phyloP scores from a whole-genome alignment of 2,329 filamentous ascomycete genomes.

The Myriosclerotinia curreyana region DNA sequence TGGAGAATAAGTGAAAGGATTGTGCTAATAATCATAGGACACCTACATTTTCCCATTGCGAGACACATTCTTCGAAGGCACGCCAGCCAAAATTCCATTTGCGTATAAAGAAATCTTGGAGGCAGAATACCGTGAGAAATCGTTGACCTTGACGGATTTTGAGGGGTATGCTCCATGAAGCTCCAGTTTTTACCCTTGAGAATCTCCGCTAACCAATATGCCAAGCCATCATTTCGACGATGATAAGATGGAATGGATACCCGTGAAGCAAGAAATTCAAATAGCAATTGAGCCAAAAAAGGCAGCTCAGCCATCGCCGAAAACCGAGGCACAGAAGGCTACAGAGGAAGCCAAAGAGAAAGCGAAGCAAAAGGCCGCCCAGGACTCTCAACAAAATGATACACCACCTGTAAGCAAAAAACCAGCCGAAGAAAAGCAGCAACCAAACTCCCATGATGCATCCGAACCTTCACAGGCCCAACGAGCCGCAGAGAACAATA shows the following conservation, averaged over 20 bases:
- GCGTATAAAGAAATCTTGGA: constrained; percentile 56
- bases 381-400: constrained; percentile 11
- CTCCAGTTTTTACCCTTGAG: constrained; percentile 29
- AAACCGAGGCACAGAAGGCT: constrained; percentile 12
- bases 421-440: constrained; percentile 11
- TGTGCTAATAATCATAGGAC: constrained; percentile 41
- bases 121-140: constrained; percentile 54
- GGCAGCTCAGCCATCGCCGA: constrained; percentile 26
- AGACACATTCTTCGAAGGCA: constrained; percentile 66
- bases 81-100: constrained; percentile 63
- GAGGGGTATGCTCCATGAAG: constrained; percentile 45
- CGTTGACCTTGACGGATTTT: constrained; percentile 51
- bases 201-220: not conserved
- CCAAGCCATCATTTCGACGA: constrained; percentile 45
- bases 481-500: constrained; percentile 18
- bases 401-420: constrained; percentile 18
- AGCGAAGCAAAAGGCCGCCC: constrained; percentile 4
- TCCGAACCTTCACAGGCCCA: constrained; percentile 16
- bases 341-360: constrained; percentile 8
- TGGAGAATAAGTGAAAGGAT: not conserved
- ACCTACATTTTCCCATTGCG: constrained; percentile 65
- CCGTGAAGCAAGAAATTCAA: constrained; percentile 13
- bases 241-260: constrained; percentile 41
- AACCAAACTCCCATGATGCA: constrained; percentile 7
- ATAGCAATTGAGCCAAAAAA: constrained; percentile 27